Base-by-base conservation (phyloP, 2,329 filamentous ascomycete genomes). In the Penicillium paneum region DNA sequence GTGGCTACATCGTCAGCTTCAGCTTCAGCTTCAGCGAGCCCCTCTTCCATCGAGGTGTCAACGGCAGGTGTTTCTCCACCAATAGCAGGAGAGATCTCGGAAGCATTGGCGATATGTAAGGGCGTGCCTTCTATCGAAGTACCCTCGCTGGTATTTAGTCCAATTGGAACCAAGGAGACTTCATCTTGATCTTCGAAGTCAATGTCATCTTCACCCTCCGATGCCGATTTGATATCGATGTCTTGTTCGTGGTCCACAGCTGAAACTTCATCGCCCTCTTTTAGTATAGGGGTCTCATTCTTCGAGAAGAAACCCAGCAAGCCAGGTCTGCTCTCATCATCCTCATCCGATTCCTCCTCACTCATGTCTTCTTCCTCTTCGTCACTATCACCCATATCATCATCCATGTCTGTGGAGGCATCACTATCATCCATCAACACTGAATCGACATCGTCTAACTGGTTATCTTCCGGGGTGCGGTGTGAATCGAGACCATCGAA, bases 361-460 rank as follows among this genome's bases (percentile, higher is more conserved):
- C 70, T 82, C 19, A 85, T 84, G 10, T 74, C 74, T 7, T 71
- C 74, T 28, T 75, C 74, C 24, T 75, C 76, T 15, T 74, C 74
- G 35, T 74, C 72, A 52, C 70, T 75, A 29, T 81, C 78, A 41
- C 75, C 74, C 66, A 77, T 78, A 55, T 79, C 78, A 54, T 74
- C 73, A 41, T 78, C 76, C 72, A 76, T 76, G 58, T 80, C 77
- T 1, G 76, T 77, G 34, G 74, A 78, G 39, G 70, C 72, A 45
- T 78, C 76, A 53, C 74, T 77, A 36, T 75, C 75, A 56, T 79
- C 76, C 55, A 78, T 67, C 39, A 79, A 63, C 43, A 74, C 60
- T 13, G 76, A 71, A 59, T 78, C 75, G 32, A 78, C 71, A 50
- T 78, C 74, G 35, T 78, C 75, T 13, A 78, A 56, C 31, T 70